Percentiles rank a stretch among this genome's conserved stretches.
These are phyloP conservation scores for Oryza longistaminata DNA, from an alignment of 176 grass and related monocot species.

Conservation along the genomic window DNA sequence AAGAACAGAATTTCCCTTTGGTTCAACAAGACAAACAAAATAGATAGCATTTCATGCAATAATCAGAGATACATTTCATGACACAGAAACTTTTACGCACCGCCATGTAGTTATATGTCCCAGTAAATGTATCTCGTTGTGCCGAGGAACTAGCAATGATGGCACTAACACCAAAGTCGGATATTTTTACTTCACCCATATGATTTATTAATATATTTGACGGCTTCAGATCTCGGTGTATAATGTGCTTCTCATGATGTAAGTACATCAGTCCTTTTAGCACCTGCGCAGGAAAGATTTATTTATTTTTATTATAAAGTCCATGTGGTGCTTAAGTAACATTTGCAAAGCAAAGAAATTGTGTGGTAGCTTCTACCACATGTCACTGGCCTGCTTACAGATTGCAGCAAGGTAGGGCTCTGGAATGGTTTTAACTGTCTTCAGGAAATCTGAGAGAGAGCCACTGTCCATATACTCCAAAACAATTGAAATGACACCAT, in stretches of 20 bases:
- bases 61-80: neutral
- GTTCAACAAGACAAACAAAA: slow-evolving; percentile 5
- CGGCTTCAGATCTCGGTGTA: slow-evolving; percentile 95
- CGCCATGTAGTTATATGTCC: slow-evolving; percentile 92
- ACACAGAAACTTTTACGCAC: slow-evolving; percentile 45
- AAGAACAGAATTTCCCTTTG: slow-evolving; percentile 30
- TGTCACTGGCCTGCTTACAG: slow-evolving; percentile 90
- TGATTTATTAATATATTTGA: slow-evolving; percentile 99
- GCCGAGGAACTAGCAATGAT: slow-evolving; percentile 78
- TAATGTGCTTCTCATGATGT: slow-evolving; percentile 76
- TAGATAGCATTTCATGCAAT: neutral
- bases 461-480: slow-evolving; percentile 98
- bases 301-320: neutral
- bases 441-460: slow-evolving; percentile 80
- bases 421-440: slow-evolving; percentile 77
- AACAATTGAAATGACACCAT: slow-evolving; percentile 87
- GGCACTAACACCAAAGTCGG: slow-evolving; percentile 97
- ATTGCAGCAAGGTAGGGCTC: slow-evolving; percentile 93
- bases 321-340: neutral
- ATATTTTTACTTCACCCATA: slow-evolving; percentile 93
- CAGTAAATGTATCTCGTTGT: slow-evolving; percentile 80
- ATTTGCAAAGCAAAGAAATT: slow-evolving; percentile 24
- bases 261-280: slow-evolving; percentile 78
- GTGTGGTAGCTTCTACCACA: slow-evolving; percentile 14
- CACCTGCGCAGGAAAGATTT: slow-evolving; percentile 49